Conservation (phyloP, 2,329 filamentous ascomycete species). For the Triangularia setosa region DNA sequence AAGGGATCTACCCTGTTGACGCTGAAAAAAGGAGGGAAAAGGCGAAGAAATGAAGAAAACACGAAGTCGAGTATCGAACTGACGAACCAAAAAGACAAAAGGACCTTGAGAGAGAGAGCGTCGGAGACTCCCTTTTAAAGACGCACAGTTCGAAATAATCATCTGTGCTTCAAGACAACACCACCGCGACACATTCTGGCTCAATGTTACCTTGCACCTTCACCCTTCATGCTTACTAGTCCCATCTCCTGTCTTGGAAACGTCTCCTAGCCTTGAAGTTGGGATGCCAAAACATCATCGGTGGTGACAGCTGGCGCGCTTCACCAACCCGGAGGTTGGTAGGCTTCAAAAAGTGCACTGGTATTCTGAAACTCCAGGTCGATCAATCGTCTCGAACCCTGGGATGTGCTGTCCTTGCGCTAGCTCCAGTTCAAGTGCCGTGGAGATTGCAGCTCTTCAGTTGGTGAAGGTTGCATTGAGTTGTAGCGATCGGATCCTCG, state of each 20-base stretch:
- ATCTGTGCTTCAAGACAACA: background rate
- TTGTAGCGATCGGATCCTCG: background rate
- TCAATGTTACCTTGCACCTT: background rate
- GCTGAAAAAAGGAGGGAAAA: slow-evolving; percentile 1
- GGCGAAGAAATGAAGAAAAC: background rate
- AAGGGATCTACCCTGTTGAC: slow-evolving; percentile 6
- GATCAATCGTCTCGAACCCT: slow-evolving; percentile 1
- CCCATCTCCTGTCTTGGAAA: background rate
- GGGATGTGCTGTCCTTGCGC: background rate
- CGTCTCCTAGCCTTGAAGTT: background rate
- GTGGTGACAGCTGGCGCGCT: background rate
- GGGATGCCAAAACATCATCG: background rate
- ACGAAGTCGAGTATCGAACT: background rate
- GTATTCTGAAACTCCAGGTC: background rate
- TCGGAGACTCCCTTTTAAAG: background rate
- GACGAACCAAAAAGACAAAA: background rate
- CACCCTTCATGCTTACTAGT: background rate
- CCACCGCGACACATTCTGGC: background rate
- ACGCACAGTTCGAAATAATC: background rate
- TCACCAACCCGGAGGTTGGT: background rate
- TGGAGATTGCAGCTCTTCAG: background rate
- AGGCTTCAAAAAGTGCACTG: background rate
- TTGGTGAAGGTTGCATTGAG: background rate
- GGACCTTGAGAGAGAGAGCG: background rate
- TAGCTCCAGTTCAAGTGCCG: background rate